Evolutionary conservation across 1,139 yeast genomes (phyloP), one percentile per base, ranked within the genome.

Genomic region (Kurtzmaniella quercitrusa): DNA sequence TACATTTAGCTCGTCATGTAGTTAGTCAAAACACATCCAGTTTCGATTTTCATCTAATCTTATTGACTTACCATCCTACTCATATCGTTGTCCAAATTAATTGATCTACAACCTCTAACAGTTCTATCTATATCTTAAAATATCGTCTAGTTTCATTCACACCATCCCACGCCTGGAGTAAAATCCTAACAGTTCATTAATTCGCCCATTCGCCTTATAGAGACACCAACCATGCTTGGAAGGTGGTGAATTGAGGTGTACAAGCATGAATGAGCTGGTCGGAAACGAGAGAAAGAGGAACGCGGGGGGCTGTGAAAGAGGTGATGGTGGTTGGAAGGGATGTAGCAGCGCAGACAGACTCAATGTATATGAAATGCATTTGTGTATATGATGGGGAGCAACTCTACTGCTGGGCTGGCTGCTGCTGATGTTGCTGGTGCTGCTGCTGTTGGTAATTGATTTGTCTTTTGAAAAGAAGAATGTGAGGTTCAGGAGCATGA

Each of bases 401-500:
- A 19, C 12, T 5, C 38, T 21, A 36, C 24, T 36, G 27, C 17
- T 21, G 18, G 41, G 47, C 51, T 51, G 48, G 61, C 38, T 62
- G 59, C 48, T 33, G 25, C 5, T 36, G 25, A 15, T 36, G 25
- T 14, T 31, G 38, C n/a, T 19, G 19, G 7, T 34, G 37, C 19
- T 16, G 38, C 16, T 19, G 38, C 21, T 34, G 40, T 38, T 44
- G 46, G 44, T 64, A 66, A 51, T 68, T 70, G 45, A 65, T 68
- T 45, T 84, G 78, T 56, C 89, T 73, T 62, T 91, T 93, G 72
- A 94, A 94, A 51, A 94, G 73, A 50, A 94, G 70, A 49, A 94
- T 93, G 61, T 94, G 98, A 23, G 99, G 99, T 63, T 94, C 99
- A 31, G 98, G 99, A 0, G 97, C 82, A 65, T 94, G 99, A 42